phyloP scores from a whole-genome alignment of 208 protist species.

The Phytomonas sp. region DNA sequence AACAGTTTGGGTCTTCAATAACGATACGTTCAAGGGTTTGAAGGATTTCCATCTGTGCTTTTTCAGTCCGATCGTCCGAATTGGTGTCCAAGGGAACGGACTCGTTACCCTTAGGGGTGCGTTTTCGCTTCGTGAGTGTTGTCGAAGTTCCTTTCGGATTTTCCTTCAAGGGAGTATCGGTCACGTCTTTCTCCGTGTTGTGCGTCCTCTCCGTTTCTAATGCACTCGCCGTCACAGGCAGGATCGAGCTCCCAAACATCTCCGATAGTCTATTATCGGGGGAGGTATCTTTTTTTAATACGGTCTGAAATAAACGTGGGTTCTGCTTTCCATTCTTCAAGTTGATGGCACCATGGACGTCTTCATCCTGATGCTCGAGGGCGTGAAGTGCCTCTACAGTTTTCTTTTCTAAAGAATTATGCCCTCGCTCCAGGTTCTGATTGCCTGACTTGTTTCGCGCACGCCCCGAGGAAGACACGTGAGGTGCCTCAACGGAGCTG shows the following conservation, averaged over 20 bases:
- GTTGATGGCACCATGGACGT: neutral
- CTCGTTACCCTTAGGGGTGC: neutral
- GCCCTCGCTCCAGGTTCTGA: neutral
- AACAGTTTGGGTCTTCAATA: constrained; percentile 14
- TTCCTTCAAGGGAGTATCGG: neutral
- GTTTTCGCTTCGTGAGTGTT: neutral
- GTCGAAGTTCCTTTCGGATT: neutral
- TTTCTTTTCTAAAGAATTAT: neutral
- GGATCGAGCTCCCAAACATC: neutral
- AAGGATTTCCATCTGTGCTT: neutral
- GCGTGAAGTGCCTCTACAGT: neutral
- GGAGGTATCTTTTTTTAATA: neutral
- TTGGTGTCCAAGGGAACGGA: constrained; percentile 4
- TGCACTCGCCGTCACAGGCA: neutral
- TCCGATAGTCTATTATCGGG: neutral
- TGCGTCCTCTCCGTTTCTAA: neutral
- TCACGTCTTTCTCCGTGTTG: neutral
- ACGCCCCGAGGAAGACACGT: neutral
- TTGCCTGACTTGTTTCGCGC: neutral
- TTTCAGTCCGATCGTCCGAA: neutral
- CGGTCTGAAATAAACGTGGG: neutral
- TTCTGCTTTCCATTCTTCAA: neutral
- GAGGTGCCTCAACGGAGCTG: neutral
- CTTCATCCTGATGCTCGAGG: neutral
- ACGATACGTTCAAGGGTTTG: neutral